Evolutionary conservation across 768 basidiomycete genomes (phyloP), one percentile per base, ranked within the genome.

Genomic region (Naematelia encephala): DNA sequence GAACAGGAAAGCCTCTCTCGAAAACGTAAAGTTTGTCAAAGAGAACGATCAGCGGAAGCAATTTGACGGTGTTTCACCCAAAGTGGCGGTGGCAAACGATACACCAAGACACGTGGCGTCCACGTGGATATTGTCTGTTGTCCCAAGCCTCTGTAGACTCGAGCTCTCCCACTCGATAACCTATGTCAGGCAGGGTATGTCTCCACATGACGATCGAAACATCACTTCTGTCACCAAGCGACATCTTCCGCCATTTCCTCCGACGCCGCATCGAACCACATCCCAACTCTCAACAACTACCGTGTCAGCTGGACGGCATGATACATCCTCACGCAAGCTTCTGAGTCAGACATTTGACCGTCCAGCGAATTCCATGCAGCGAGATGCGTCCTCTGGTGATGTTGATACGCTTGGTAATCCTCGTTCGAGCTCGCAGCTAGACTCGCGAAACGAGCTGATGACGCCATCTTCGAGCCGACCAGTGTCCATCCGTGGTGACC

Each of bases 101-200:
- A 16, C 3, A 3, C 93, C 93, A 53, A 79, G 63, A 77, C 90
- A 83, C n/a, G n/a, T n/a, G n/a, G n/a, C n/a, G n/a, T n/a, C n/a
- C n/a, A n/a, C n/a, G n/a, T n/a, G n/a, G n/a, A n/a, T n/a, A n/a
- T n/a, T n/a, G n/a, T n/a, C n/a, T n/a, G n/a, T n/a, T n/a, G n/a
- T n/a, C n/a, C n/a, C n/a, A n/a, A n/a, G n/a, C n/a, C n/a, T n/a
- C n/a, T n/a, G n/a, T n/a, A n/a, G n/a, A n/a, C n/a, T n/a, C n/a
- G n/a, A n/a, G n/a, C n/a, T n/a, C n/a, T n/a, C n/a, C n/a, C n/a
- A n/a, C n/a, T n/a, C n/a, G n/a, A n/a, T n/a, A n/a, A n/a, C n/a
- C n/a, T n/a, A n/a, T n/a, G n/a, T n/a, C n/a, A n/a, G n/a, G n/a
- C 21, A 91, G 82, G 47, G 10, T 26, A 23, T 3, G 11, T 46